These are phyloP conservation scores for Oryza rufipogon DNA, from an alignment of 176 grass and related monocot species.

Conservation along the genomic window DNA sequence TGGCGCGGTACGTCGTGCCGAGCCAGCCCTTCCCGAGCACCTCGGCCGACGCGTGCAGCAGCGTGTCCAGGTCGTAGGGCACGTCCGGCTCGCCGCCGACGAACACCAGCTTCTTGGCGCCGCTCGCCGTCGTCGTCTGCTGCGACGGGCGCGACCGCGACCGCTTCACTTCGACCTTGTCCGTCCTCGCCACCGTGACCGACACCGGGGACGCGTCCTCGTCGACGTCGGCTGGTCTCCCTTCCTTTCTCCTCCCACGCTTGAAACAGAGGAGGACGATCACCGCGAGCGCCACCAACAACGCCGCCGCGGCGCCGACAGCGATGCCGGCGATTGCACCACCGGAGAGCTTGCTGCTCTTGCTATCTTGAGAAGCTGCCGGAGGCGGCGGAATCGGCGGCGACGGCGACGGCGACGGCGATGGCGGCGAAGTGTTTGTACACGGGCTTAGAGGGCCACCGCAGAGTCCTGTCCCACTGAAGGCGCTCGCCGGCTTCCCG, in stretches of 20 bases:
- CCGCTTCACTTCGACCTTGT: constrained; percentile 1
- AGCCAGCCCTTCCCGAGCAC: constrained; percentile 80
- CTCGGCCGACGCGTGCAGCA: constrained; percentile 82
- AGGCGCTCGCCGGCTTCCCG: constrained; percentile 27
- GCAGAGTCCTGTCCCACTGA: constrained; percentile 59
- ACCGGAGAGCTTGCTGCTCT: constrained; percentile 51
- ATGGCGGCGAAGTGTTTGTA: background rate
- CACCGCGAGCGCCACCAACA: constrained; percentile 42
- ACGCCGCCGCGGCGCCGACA: constrained; percentile 39
- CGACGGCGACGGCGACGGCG: constrained; percentile 19
- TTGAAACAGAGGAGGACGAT: constrained; percentile 50
- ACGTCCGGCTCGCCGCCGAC: constrained; percentile 39
- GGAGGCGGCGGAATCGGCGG: background rate
- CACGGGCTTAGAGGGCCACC: constrained; percentile 52
- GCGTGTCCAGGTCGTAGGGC: constrained; percentile 71
- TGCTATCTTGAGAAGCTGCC: background rate
- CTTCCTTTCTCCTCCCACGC: background rate
- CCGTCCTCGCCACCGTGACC: constrained; percentile 25
- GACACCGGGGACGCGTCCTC: constrained; percentile 13
- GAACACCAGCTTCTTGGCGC: constrained; percentile 74
- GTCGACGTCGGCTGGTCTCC: constrained; percentile 17
- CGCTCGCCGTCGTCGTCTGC: background rate
- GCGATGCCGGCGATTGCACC: constrained; percentile 71
- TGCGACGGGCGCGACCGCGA: constrained; percentile 5
- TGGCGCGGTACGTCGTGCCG: constrained; percentile 83